Evolutionary conservation across 2,329 filamentous ascomycete species (phyloP).

Genomic region (Pezicula carpinea): DNA sequence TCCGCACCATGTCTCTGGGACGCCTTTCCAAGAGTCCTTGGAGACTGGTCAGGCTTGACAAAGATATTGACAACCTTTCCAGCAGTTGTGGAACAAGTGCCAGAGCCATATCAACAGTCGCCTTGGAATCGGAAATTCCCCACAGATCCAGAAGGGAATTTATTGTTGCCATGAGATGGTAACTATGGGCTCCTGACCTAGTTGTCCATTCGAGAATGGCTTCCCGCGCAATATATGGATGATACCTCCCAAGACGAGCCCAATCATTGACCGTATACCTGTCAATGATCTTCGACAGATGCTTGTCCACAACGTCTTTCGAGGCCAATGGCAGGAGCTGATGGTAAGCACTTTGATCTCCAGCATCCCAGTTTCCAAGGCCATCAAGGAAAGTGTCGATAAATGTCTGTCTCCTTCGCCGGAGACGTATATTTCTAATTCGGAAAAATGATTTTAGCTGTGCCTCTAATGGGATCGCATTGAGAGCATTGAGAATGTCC

Average conservation of each 20-base stretch:
- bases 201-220: conserved; percentile 1
- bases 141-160: conserved; percentile 2
- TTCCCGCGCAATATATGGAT: conserved; percentile 4
- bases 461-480: conserved; percentile 2
- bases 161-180: not conserved
- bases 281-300: conserved; percentile 2
- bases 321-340: conserved; percentile 4
- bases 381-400: conserved; percentile 9
- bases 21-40: not conserved
- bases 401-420: conserved; percentile 1
- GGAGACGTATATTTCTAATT: conserved; percentile 2
- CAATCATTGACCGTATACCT: conserved; percentile 5
- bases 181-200: conserved; percentile 1
- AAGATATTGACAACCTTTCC: not conserved
- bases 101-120: not conserved
- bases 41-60: conserved; percentile 1
- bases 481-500: conserved; percentile 4
- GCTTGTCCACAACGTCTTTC: not conserved
- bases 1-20: conserved; percentile 3
- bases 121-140: not conserved
- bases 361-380: not conserved
- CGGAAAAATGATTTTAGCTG: conserved; percentile 5
- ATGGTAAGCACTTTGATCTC: not conserved
- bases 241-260: conserved; percentile 7
- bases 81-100: not conserved